Conservation (phyloP, 495 filamentous ascomycete genomes). For the Penicillium herquei region DNA sequence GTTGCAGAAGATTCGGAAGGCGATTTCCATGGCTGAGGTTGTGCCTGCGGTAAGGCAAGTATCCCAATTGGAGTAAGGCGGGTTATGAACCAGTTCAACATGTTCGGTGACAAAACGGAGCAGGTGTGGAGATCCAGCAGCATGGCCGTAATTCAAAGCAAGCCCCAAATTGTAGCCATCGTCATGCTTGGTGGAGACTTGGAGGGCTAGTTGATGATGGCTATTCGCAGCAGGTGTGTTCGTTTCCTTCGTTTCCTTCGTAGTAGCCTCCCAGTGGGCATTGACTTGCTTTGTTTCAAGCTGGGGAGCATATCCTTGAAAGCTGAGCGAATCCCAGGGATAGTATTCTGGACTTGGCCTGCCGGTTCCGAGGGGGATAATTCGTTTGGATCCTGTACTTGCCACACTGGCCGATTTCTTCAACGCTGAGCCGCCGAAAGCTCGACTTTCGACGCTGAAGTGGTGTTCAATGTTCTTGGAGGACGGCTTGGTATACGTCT, state of each 20-base stretch:
- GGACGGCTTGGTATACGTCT: too few relatives aligned
- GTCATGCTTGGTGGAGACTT: too few relatives aligned
- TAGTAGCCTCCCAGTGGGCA: too few relatives aligned
- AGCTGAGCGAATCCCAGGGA: not conserved
- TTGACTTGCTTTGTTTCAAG: too few relatives aligned
- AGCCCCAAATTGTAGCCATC: not conserved
- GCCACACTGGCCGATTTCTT: too few relatives aligned
- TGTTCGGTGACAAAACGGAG: not conserved
- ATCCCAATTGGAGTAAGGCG: conserved; percentile 27
- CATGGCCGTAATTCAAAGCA: not conserved
- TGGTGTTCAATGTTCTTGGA: too few relatives aligned
- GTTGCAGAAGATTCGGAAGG: conserved; percentile 22
- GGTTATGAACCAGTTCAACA: conserved; percentile 20
- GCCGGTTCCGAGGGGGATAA: not conserved
- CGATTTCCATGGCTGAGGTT: conserved; percentile 26
- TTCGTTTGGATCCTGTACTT: too few relatives aligned
- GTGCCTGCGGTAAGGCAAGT: conserved; percentile 18
- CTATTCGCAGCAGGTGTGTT: too few relatives aligned
- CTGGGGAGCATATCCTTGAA: not conserved
- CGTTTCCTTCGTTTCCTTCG: too few relatives aligned
- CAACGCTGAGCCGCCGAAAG: too few relatives aligned
- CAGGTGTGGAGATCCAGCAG: not conserved
- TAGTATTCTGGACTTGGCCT: not conserved
- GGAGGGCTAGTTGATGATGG: too few relatives aligned
- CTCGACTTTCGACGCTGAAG: too few relatives aligned